These are phyloP conservation scores for Inonotus obliquus DNA, from an alignment of 1,284 basidiomycete genomes.

Conservation along the genomic window DNA sequence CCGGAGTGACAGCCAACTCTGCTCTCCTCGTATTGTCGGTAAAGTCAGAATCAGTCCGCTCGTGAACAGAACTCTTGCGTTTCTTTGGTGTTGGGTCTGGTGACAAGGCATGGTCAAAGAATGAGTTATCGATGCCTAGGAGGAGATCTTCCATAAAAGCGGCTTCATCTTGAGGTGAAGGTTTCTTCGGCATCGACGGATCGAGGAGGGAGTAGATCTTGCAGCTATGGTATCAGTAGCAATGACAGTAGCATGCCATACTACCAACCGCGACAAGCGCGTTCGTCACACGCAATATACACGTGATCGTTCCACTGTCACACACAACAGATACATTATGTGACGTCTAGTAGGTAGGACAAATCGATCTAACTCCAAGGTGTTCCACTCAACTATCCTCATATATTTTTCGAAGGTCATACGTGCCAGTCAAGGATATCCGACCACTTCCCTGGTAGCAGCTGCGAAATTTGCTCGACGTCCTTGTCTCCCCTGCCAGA, in stretches of 20 bases:
- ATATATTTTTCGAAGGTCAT: constrained; percentile 5
- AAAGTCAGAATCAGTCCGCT: background rate
- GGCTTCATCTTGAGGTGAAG: constrained; percentile 26
- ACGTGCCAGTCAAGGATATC: constrained; percentile 87
- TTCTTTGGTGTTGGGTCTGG: constrained; percentile 31
- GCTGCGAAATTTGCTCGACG: constrained; percentile 85
- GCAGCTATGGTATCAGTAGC: background rate
- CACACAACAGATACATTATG: background rate
- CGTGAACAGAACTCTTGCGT: background rate
- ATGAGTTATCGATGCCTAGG: constrained; percentile 40
- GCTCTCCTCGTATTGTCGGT: background rate
- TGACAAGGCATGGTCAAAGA: constrained; percentile 40
- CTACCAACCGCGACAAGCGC: background rate
- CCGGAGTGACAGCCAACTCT: constrained; percentile 8
- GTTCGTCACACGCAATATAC: background rate
- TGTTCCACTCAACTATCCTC: background rate
- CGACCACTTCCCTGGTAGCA: constrained; percentile 83
- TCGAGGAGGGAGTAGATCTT: background rate
- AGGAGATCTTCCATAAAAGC: constrained; percentile 45
- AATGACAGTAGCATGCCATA: background rate
- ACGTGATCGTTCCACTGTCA: background rate
- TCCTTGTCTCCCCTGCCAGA: constrained; percentile 94
- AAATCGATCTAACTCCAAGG: background rate
- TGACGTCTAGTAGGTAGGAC: background rate
- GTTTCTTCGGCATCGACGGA: background rate